Evolutionary conservation across 2,329 filamentous ascomycete species (phyloP).

Genomic region (Alternaria incomplexa): DNA sequence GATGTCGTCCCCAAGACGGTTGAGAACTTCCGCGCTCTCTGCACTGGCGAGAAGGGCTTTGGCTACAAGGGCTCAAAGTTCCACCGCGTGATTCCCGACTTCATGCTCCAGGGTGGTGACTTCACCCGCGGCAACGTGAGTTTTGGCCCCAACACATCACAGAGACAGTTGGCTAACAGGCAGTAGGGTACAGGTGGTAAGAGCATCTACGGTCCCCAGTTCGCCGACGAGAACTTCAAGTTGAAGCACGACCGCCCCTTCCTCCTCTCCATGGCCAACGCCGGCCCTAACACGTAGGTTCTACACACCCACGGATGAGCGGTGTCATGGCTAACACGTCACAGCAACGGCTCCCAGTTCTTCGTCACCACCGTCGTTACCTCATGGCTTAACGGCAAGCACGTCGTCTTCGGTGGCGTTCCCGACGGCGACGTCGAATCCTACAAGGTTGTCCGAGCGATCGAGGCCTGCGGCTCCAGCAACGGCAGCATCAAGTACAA

Average conservation of each 20-base stretch:
- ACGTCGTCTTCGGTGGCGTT: slow-evolving; percentile 86
- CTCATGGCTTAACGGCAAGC: slow-evolving; percentile 75
- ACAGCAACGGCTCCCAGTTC: slow-evolving; percentile 74
- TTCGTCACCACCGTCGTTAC: slow-evolving; percentile 74
- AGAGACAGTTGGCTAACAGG: slow-evolving; percentile 23
- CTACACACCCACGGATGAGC: not conserved
- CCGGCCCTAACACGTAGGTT: slow-evolving; percentile 85
- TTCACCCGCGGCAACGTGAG: slow-evolving; percentile 91
- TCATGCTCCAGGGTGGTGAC: slow-evolving; percentile 97
- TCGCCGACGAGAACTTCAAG: slow-evolving; percentile 90
- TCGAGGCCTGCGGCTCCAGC: slow-evolving; percentile 64
- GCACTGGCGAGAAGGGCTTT: slow-evolving; percentile 80
- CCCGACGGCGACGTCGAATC: slow-evolving; percentile 58
- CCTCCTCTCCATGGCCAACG: slow-evolving; percentile 94
- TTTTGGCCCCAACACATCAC: slow-evolving; percentile 20
- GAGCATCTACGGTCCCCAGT: slow-evolving; percentile 96
- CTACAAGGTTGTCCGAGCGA: slow-evolving; percentile 62
- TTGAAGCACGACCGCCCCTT: slow-evolving; percentile 75
- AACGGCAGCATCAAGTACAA: slow-evolving; percentile 60
- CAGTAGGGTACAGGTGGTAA: slow-evolving; percentile 83
- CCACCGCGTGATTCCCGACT: slow-evolving; percentile 90
- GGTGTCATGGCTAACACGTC: slow-evolving; percentile 17
- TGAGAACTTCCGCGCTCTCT: slow-evolving; percentile 84
- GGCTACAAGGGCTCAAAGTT: slow-evolving; percentile 84
- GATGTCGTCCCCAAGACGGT: slow-evolving; percentile 86